Evolutionary conservation across 495 filamentous ascomycete species (phyloP), one percentile per base, ranked within the genome.

Genomic region (Chaetomium cochliodes): DNA sequence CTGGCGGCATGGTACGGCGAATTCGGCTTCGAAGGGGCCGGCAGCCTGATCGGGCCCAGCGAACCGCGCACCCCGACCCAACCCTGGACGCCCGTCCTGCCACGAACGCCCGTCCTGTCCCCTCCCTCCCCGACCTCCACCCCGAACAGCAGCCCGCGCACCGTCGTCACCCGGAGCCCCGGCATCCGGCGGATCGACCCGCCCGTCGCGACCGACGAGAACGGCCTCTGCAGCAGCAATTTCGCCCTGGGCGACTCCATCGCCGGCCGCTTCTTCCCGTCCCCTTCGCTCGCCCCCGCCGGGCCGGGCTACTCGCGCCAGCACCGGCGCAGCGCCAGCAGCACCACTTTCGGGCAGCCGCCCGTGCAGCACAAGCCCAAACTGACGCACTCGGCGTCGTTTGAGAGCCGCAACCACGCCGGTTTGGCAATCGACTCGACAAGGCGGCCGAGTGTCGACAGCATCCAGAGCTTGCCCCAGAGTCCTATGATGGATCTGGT

Each of bases 401-500:
- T 50, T 16, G 41, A 56, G 20, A 47, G n/a, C 52, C 52, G 54
- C 20, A 59, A 63, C 64, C 63, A 64, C 60, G 60, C 58, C 28
- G 63, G 63, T 1, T 61, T 70, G 20, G 69, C 63, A 22, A 70
- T 70, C 49, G 69, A 70, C 58, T 46, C 69, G 54, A 41, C 44
- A 5, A 51, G 56, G 42, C 11, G 63, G 62, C 57, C 68, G 15
- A 72, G 67, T 50, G 47, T 62, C 18, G 70, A 70, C 41, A 80
- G 77, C 69, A 62, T 74, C 50, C 67, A 72, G 46, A 82, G 78
- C 58, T 71, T 82, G 33, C 80, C 80, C 23, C 79, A 79, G 42
- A 82, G 80, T 65, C 80, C 81, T n/a, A 81, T 83, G 80, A 65
- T 81, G 46, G 79, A 81, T 51, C 68, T 82, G 3, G 74, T 74